Evolutionary conservation across 208 protist genomes (phyloP), one percentile per base, ranked within the genome.

Genomic region (Trypanosoma conorhini): DNA sequence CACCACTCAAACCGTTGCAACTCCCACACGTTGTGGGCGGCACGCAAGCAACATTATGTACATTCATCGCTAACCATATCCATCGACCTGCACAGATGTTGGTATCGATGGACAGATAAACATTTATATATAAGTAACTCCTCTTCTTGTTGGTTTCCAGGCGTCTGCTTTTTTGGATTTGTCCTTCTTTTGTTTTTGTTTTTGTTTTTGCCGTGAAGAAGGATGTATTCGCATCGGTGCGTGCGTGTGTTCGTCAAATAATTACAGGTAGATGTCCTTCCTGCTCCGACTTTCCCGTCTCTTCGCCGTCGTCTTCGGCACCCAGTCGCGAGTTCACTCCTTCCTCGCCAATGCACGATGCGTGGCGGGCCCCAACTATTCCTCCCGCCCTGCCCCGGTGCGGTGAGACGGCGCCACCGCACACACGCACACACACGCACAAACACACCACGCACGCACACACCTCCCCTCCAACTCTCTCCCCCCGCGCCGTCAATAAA

Each of bases 391-490:
- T n/a, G n/a, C 33, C 2, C 33, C 33, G 7, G 2, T 38, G 33
- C 33, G 7, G 33, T 38, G 33, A 38, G 33, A 38, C 2, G 7
- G 7, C n/a, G 33, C 33, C 33, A 38, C 7, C 7, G 33, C 4
- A 7, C 33, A 38, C 33, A 7, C 33, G 33, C 33, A 38, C 4
- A 38, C 33, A 38, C 33, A 7, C 33, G 33, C 33, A 67, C 7
- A 57, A 61, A 74, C 15, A 40, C 15, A 2, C 62, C 15, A 58
- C 21, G 44, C 30, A 70, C 51, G 48, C 26, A 70, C 51, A 70
- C 19, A 19, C 22, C 8, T 67, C 46, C 9, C 46, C 21, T 10
- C 46, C 46, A 15, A 15, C 46, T 4, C 2, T 51, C 46, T 2
- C 19, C 46, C 46, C 21, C 13, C 46, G 15, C 21, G 21, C 19